phyloP scores from a whole-genome alignment of 202 grass and related monocot genomes.

The Eragrostis tef region DNA sequence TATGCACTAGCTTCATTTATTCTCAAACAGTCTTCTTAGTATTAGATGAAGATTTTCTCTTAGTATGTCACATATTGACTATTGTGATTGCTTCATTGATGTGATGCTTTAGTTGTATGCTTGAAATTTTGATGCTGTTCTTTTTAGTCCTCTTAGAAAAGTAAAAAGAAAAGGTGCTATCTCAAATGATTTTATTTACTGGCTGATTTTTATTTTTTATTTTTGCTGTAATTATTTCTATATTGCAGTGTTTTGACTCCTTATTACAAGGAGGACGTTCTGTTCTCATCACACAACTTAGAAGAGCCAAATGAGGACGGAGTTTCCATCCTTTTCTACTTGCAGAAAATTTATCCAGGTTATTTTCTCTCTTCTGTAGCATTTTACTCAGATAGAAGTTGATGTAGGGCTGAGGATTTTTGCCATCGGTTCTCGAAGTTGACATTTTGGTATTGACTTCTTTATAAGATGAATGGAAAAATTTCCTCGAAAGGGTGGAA shows the following conservation, averaged over 20 bases:
- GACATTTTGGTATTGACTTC: constrained; percentile 33
- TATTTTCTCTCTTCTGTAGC: constrained; percentile 31
- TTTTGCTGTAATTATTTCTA: constrained; percentile 36
- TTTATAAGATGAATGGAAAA: constrained; percentile 93
- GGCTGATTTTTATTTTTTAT: constrained; percentile 25
- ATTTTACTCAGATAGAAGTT: constrained; percentile 37
- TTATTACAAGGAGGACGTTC: constrained; percentile 96
- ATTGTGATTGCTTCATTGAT: constrained; percentile 6
- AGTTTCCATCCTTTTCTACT: constrained; percentile 96
- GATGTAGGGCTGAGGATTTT: not conserved
- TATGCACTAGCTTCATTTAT: constrained; percentile 4
- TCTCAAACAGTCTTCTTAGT: constrained; percentile 15
- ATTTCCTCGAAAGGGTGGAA: constrained; percentile 76
- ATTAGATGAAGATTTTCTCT: not conserved
- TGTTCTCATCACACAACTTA: constrained; percentile 75
- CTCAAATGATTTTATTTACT: constrained; percentile 22
- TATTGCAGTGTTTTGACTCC: constrained; percentile 87
- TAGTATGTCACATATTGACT: constrained; percentile 7
- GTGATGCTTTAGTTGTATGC: not conserved
- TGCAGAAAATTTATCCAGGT: constrained; percentile 99
- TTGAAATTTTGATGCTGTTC: not conserved
- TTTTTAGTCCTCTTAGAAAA: not conserved
- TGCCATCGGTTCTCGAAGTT: not conserved
- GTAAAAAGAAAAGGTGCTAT: not conserved
- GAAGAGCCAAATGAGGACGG: constrained; percentile 92